Conservation (phyloP, 2,329 filamentous ascomycete species). For the Zalaria obscura region DNA sequence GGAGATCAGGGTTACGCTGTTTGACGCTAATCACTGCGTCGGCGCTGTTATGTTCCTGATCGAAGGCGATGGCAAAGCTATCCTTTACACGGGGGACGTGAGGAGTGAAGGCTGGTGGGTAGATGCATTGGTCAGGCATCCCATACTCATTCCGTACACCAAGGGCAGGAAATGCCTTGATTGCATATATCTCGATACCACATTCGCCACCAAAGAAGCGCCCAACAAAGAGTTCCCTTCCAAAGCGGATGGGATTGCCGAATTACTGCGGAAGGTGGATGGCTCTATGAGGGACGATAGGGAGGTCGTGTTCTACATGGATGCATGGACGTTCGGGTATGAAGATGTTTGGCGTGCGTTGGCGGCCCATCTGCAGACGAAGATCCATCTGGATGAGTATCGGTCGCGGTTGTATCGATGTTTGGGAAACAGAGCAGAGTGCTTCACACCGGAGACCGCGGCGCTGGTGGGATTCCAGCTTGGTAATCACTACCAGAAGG, state of each 20-base stretch:
- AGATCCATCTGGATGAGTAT: slow-evolving; percentile 75
- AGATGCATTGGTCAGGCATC: slow-evolving; percentile 55
- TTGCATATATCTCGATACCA: slow-evolving; percentile 81
- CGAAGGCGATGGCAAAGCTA: slow-evolving; percentile 54
- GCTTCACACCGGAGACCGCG: slow-evolving; percentile 45
- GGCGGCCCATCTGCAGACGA: slow-evolving; percentile 50
- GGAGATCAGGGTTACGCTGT: slow-evolving; percentile 64
- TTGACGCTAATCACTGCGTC: slow-evolving; percentile 85
- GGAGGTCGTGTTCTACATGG: slow-evolving; percentile 69
- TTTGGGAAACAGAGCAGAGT: slow-evolving; percentile 27
- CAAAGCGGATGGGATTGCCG: slow-evolving; percentile 61
- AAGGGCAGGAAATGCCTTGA: slow-evolving; percentile 53
- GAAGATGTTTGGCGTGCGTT: slow-evolving; percentile 85
- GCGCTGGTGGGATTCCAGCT: slow-evolving; percentile 59
- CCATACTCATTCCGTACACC: slow-evolving; percentile 61
- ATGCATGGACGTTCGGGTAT: slow-evolving; percentile 86
- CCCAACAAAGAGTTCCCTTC: slow-evolving; percentile 39
- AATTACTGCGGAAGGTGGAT: slow-evolving; percentile 54
- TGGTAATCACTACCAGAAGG: slow-evolving; percentile 55
- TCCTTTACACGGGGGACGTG: slow-evolving; percentile 83
- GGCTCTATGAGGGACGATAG: slow-evolving; percentile 42
- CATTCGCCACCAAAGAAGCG: slow-evolving; percentile 45
- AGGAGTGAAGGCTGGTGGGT: slow-evolving; percentile 81
- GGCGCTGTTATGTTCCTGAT: slow-evolving; percentile 90
- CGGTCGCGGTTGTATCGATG: slow-evolving; percentile 60